Percentiles rank a stretch among this genome's conserved stretches.
Conservation (phyloP, 495 filamentous ascomycete genomes). For the Poronia punctata region DNA sequence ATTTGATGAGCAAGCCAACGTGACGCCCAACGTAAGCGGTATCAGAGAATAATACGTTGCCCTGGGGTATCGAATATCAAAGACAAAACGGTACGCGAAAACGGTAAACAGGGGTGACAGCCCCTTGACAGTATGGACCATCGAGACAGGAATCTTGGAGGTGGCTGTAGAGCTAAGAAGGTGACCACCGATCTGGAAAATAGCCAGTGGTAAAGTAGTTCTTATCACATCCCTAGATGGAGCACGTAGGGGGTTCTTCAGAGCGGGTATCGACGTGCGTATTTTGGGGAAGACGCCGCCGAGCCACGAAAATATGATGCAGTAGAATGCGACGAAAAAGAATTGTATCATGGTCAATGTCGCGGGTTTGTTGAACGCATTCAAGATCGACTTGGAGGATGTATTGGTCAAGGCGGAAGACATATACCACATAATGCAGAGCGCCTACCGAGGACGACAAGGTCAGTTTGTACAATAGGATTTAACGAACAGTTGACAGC, state of each 20-base stretch:
- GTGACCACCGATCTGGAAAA: constrained; percentile 91
- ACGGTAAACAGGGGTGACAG: constrained; percentile 95
- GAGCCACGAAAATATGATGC: constrained; percentile 67
- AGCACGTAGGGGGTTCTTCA: constrained; percentile 73
- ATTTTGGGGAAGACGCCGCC: constrained; percentile 62
- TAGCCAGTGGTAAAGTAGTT: constrained; percentile 81
- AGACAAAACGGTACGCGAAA: constrained; percentile 82
- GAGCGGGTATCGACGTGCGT: constrained; percentile 61
- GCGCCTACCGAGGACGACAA: constrained; percentile 43
- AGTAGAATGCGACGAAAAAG: constrained; percentile 84
- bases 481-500: constrained; percentile 9
- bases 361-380: constrained; percentile 82
- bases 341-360: constrained; percentile 96
- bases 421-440: constrained; percentile 87
- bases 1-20: constrained; percentile 89
- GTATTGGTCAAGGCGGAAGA: constrained; percentile 94
- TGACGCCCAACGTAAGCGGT: constrained; percentile 85
- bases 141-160: constrained; percentile 86
- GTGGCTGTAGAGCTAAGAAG: constrained; percentile 90
- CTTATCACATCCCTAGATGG: constrained; percentile 77
- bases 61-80: constrained; percentile 76
- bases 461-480: constrained; percentile 8
- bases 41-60: constrained; percentile 91
- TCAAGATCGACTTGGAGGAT: constrained; percentile 94
- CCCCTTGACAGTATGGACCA: constrained; percentile 99